Evolutionary conservation across 768 basidiomycete genomes (phyloP), one percentile per base, ranked within the genome.

Genomic region (Termitomyces sp.): DNA sequence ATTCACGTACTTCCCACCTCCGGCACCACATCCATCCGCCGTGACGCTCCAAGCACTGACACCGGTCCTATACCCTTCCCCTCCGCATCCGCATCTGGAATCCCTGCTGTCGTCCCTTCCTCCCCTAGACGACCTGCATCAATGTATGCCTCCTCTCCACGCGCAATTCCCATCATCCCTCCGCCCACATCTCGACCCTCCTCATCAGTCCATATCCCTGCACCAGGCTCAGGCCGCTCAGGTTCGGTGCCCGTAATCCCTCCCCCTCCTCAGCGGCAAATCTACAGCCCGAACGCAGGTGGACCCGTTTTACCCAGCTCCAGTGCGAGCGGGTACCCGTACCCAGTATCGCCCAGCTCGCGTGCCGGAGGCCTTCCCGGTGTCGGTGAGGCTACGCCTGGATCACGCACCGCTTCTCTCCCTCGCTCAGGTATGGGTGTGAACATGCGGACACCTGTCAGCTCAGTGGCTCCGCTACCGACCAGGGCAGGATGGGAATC

Each of bases 71-170:
- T 22, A 17, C 14, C 42, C 32, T 37, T 34, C 17, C 14, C n/a
- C 1, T 40, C 53, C 6, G 45, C n/a, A 21, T 34, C 54, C 15
- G 54, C 12, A 17, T 34, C 54, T 10, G 54, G 37, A 10, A 38
- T 50, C 3, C 47, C 54, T 8, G 1, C 4, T 28, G 42, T 22
- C 3, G 21, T 50, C n/a, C 37, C 24, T 28, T 50, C 32, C 30
- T 43, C 51, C n/a, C 51, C 51, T 12, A 42, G 6, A 8, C 42
- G 6, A 42, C 42, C 30, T 9, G 15, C 51, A 34, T 30, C 40
- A n/a, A 54, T 46, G 5, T 54, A 54, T 14, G 53, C 11, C 24
- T n/a, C 43, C 21, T 54, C 53, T 17, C 53, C 45, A 28, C 44
- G 5, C 15, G 30, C 45, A 24, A n/a, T 35, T 1, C 37, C 45